Conservation (phyloP, 1,139 yeast genomes). For the Tardiomyces digboiensis region DNA sequence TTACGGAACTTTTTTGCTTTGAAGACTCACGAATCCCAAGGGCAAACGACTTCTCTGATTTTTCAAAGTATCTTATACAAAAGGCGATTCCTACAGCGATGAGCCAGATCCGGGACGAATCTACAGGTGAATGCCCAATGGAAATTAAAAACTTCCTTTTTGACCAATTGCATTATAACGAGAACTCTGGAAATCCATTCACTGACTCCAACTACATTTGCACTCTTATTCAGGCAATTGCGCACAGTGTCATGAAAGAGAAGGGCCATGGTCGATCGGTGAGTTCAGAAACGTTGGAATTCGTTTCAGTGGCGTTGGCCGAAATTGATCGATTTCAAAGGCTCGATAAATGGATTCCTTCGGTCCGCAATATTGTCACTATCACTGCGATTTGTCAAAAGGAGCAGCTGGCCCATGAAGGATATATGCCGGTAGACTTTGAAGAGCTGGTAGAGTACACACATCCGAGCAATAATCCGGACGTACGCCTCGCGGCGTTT, state of each 20-base stretch:
- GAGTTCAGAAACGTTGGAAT: slow-evolving; percentile 12
- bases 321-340: slow-evolving; percentile 69
- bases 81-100: slow-evolving; percentile 59
- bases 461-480: slow-evolving; percentile 36
- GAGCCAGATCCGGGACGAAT: slow-evolving; percentile 46
- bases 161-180: slow-evolving; percentile 73
- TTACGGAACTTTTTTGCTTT: slow-evolving; percentile 64
- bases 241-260: slow-evolving; percentile 31
- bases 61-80: slow-evolving; percentile 57
- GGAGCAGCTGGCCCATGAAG: slow-evolving; percentile 32
- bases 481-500: slow-evolving; percentile 60
- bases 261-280: slow-evolving; percentile 7
- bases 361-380: slow-evolving; percentile 53
- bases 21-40: slow-evolving; percentile 55
- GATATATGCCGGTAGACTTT: slow-evolving; percentile 42
- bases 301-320: slow-evolving; percentile 31
- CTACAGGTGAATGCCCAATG: slow-evolving; percentile 54
- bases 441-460: slow-evolving; percentile 42
- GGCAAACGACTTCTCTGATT: slow-evolving; percentile 72
- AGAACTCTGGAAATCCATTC: slow-evolving; percentile 70
- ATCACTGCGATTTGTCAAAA: slow-evolving; percentile 49
- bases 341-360: slow-evolving; percentile 83
- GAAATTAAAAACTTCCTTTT: slow-evolving; percentile 54
- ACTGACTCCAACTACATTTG: slow-evolving; percentile 66
- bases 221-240: slow-evolving; percentile 47